Conservation (phyloP, 2,329 filamentous ascomycete genomes). For the Periconia macrospinosa region DNA sequence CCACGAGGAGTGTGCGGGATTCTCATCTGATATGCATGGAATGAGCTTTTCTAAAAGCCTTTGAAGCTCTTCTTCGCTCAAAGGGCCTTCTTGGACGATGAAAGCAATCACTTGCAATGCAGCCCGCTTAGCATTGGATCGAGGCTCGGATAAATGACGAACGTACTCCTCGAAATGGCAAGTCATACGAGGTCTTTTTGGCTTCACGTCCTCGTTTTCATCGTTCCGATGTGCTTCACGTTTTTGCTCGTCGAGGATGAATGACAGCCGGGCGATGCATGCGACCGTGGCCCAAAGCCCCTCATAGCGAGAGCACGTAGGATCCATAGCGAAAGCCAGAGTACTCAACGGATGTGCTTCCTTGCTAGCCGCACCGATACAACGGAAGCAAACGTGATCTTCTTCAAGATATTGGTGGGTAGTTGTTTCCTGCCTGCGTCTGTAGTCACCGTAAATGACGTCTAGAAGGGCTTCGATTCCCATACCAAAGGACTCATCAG, state of each 20-base stretch:
- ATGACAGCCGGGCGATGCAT: constrained; percentile 44
- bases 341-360: constrained; percentile 31
- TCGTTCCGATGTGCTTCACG: constrained; percentile 19
- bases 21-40: constrained; percentile 69
- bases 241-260: constrained; percentile 34
- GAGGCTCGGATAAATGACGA: constrained; percentile 39
- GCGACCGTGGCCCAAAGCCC: constrained; percentile 42
- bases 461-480: constrained; percentile 68
- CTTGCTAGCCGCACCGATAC: constrained; percentile 40
- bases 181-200: constrained; percentile 44
- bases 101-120: constrained; percentile 60
- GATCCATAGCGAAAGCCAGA: constrained; percentile 38
- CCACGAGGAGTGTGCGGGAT: constrained; percentile 67
- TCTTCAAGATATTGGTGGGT: constrained; percentile 61
- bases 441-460: constrained; percentile 76
- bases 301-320: constrained; percentile 30
- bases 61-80: constrained; percentile 55
- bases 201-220: constrained; percentile 20
- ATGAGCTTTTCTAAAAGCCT: constrained; percentile 62
- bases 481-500: constrained; percentile 30
- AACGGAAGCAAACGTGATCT: constrained; percentile 66
- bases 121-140: constrained; percentile 46
- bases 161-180: constrained; percentile 45
- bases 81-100: constrained; percentile 40
- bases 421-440: constrained; percentile 62